Conservation (phyloP, 306 rosid species). For the Dryas octopetala region DNA sequence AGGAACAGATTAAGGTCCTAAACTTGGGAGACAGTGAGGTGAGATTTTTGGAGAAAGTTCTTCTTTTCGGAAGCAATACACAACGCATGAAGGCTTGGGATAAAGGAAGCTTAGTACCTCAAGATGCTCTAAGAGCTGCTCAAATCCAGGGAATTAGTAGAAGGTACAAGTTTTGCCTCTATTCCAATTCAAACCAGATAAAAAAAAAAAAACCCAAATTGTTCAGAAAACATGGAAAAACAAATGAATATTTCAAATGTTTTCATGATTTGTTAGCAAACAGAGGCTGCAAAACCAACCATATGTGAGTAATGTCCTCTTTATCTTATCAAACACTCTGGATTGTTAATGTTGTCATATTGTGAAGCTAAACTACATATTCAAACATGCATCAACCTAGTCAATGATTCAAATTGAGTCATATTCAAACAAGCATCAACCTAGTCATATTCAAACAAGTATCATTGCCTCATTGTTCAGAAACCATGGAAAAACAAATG, state of each 20-base stretch:
- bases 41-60: conserved; percentile 66
- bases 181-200: neutral
- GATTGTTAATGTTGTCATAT: neutral
- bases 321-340: no score
- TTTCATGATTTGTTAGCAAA: no score
- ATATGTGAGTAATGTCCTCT: no score
- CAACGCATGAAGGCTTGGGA: conserved; percentile 61
- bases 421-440: no score
- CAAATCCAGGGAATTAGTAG: conserved; percentile 79
- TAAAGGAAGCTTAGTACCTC: conserved; percentile 45
- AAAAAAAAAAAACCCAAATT: neutral
- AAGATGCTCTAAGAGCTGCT: conserved; percentile 69
- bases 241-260: neutral
- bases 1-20: conserved; percentile 75
- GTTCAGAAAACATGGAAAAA: neutral
- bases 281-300: no score
- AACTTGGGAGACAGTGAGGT: conserved; percentile 56
- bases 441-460: neutral
- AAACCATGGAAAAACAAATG: neutral
- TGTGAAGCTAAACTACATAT: neutral
- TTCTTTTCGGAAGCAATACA: conserved; percentile 57
- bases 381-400: no score
- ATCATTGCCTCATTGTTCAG: neutral
- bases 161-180: conserved; percentile 43
- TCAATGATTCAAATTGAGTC: no score